Evolutionary conservation across 306 rosid genomes (phyloP).

Genomic region (Betula pendula): DNA sequence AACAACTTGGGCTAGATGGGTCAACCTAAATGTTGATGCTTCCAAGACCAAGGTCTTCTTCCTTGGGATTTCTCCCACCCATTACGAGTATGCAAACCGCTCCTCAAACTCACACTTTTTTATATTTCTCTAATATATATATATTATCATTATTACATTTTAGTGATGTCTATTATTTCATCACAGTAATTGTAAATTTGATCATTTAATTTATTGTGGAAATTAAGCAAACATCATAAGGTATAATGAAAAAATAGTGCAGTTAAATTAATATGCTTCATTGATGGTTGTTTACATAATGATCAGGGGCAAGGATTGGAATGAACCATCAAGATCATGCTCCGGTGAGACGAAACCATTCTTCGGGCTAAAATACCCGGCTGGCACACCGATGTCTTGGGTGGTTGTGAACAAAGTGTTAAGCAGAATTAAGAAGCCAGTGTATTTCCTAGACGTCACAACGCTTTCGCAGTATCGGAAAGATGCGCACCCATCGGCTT

Average conservation of each 20-base stretch:
- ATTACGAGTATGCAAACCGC: slow-evolving; percentile 62
- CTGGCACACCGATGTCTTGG: slow-evolving; percentile 80
- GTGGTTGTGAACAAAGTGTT: slow-evolving; percentile 78
- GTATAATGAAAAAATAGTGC: background rate
- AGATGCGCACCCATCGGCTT: slow-evolving; percentile 82
- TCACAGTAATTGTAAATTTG: background rate
- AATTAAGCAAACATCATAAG: background rate
- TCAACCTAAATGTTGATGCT: slow-evolving; percentile 60
- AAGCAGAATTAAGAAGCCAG: slow-evolving; percentile 62
- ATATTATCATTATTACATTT: too few species aligned
- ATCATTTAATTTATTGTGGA: background rate
- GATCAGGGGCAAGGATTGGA: slow-evolving; percentile 89
- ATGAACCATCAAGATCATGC: slow-evolving; percentile 72
- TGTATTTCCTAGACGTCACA: slow-evolving; percentile 74
- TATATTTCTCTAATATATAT: background rate
- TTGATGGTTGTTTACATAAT: background rate
- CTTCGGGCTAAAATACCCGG: slow-evolving; percentile 77
- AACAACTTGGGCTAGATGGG: slow-evolving; percentile 87
- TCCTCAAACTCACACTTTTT: background rate
- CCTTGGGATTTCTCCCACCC: slow-evolving; percentile 89
- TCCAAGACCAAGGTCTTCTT: slow-evolving; percentile 82
- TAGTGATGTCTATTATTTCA: background rate
- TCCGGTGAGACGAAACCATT: slow-evolving; percentile 60
- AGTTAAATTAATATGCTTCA: background rate
- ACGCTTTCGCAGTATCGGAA: slow-evolving; percentile 73